These are phyloP conservation scores for Yamadazyma scolyti DNA, from an alignment of 805 yeast species.

Conservation along the genomic window DNA sequence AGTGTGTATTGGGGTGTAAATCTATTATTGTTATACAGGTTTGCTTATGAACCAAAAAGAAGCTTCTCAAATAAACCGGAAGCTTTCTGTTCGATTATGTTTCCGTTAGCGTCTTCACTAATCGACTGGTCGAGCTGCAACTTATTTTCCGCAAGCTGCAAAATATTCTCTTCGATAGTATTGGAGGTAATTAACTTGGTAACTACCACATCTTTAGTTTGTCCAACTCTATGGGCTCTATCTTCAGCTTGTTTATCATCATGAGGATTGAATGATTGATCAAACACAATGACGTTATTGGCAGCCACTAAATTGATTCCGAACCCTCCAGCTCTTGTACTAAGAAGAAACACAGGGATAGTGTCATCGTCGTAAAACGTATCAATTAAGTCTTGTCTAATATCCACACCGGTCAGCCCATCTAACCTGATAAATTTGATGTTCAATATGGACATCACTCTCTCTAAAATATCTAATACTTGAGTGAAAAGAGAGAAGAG, in stretches of 20 bases:
- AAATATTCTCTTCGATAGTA: constrained; percentile 87
- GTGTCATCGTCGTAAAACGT: constrained; percentile 75
- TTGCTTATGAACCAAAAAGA: constrained; percentile 26
- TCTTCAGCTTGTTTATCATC: constrained; percentile 99
- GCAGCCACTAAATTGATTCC: constrained; percentile 97
- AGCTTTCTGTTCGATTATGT: constrained; percentile 49
- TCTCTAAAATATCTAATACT: constrained; percentile 82
- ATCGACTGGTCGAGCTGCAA: constrained; percentile 76
- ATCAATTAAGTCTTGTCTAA: constrained; percentile 89
- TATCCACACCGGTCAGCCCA: constrained; percentile 91
- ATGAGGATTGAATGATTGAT: constrained; percentile 95
- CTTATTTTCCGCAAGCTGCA: constrained; percentile 83
- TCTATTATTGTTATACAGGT: neutral
- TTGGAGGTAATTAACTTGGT: constrained; percentile 66
- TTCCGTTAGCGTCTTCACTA: constrained; percentile 37
- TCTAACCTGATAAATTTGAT: constrained; percentile 81
- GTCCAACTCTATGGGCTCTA: constrained; percentile 97
- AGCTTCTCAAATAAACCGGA: constrained; percentile 49
- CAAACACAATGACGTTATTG: constrained; percentile 85
- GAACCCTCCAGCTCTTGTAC: constrained; percentile 98
- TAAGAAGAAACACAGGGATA: constrained; percentile 81
- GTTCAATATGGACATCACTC: constrained; percentile 57
- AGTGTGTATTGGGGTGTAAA: neutral
- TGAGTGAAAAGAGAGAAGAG: constrained; percentile 92
- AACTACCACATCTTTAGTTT: constrained; percentile 77